Conservation (phyloP, 345 rosid genomes). For the Excoecaria agallocha region DNA sequence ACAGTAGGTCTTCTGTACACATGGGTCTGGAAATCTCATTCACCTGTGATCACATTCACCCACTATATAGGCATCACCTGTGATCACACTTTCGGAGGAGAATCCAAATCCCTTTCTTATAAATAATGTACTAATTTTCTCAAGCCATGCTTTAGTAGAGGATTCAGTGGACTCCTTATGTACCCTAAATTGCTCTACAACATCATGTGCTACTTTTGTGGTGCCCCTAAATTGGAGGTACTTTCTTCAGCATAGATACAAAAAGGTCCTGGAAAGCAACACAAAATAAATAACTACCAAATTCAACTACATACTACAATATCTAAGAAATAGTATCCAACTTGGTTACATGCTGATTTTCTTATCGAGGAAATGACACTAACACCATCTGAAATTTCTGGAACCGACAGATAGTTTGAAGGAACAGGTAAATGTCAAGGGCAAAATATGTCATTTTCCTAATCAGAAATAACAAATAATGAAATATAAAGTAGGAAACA, state of each 20-base stretch:
- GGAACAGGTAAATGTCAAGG: constrained; percentile 62
- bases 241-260: constrained; percentile 64
- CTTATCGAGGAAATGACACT: constrained; percentile 85
- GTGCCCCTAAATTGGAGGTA: constrained; percentile 85
- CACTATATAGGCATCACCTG: constrained; percentile 80
- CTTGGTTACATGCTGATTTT: constrained; percentile 9
- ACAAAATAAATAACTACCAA: constrained; percentile 12
- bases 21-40: constrained; percentile 73
- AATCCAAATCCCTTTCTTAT: constrained; percentile 93
- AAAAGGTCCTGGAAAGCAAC: constrained; percentile 71
- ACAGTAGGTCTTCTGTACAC: constrained; percentile 62
- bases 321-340: constrained; percentile 7
- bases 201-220: constrained; percentile 58
- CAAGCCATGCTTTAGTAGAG: constrained; percentile 86
- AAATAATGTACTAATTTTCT: constrained; percentile 82
- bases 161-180: constrained; percentile 50
- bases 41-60: constrained; percentile 82
- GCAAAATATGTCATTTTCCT: too few species aligned
- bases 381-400: constrained; percentile 80
- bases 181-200: constrained; percentile 56
- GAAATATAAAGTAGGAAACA: too few species aligned
- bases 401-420: constrained; percentile 88
- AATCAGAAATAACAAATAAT: too few species aligned
- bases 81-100: constrained; percentile 92
- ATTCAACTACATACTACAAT: neutral